A percentile compares a stretch with the other conserved stretches of the same genome.
Evolutionary conservation across 192 early-diverging fungal species (phyloP).

Genomic region (Umbelopsis sp.): DNA sequence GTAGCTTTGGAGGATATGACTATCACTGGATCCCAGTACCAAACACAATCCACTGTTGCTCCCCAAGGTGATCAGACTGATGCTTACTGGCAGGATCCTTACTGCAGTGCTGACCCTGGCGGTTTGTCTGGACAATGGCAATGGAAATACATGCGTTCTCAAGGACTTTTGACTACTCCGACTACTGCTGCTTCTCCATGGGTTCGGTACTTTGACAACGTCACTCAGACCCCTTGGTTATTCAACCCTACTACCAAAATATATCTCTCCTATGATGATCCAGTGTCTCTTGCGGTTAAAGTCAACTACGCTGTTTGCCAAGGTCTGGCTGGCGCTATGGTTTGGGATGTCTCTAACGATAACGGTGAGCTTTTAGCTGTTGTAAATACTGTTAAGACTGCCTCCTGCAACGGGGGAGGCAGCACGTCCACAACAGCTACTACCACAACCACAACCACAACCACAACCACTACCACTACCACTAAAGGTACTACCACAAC

Average conservation of each 20-base stretch:
- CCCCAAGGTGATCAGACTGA: slow-evolving; percentile 58
- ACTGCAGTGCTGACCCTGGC: slow-evolving; percentile 45
- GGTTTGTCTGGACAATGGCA: slow-evolving; percentile 65
- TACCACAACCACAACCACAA: background rate
- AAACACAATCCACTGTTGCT: slow-evolving; percentile 23
- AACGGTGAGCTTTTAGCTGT: slow-evolving; percentile 61
- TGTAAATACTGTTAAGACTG: slow-evolving; percentile 16
- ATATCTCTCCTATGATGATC: slow-evolving; percentile 77
- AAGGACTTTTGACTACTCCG: slow-evolving; percentile 49
- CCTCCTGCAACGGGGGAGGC: background rate
- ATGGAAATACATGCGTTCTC: slow-evolving; percentile 62
- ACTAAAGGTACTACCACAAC: background rate
- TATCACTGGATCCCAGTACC: slow-evolving; percentile 33
- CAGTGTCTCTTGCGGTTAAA: slow-evolving; percentile 57
- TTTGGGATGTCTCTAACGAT: slow-evolving; percentile 72
- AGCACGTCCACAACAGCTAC: background rate
- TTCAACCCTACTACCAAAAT: slow-evolving; percentile 58
- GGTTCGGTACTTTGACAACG: slow-evolving; percentile 64
- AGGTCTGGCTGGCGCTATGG: slow-evolving; percentile 64
- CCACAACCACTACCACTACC: background rate
- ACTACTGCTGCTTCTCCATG: slow-evolving; percentile 58
- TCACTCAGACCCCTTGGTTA: slow-evolving; percentile 71
- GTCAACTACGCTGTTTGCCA: slow-evolving; percentile 55
- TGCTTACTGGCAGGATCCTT: slow-evolving; percentile 54
- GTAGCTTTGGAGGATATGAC: slow-evolving; percentile 36